Evolutionary conservation across 805 yeast species (phyloP), one percentile per base, ranked within the genome.

Genomic region (Nakazawaea laoshanensis): DNA sequence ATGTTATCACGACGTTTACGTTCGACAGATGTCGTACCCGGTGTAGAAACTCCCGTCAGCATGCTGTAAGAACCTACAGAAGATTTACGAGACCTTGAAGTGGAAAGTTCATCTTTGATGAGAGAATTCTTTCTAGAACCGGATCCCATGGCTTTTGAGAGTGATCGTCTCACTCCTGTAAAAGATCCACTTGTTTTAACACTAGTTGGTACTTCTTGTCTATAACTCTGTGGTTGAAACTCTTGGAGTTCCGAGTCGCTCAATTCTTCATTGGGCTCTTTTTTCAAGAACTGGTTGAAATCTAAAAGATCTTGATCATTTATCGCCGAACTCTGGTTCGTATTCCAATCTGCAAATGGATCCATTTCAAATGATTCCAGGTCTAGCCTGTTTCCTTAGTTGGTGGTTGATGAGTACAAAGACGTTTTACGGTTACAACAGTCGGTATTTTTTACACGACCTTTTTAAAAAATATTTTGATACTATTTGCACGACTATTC

Each of bases 1-100:
- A 74, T 69, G 43, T 69, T 71, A 41, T 72, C 80, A 33, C 74
- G 53, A 36, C 75, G 61, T 42, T 65, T 66, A 7, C 76, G 49
- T 36, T 66, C 71, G 6, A 59, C 48, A 3, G 55, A 44, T 23
- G 57, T 25, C 17, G 35, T 27, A n/a, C 19, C 39, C 32, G 19
- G n/a, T 10, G 17, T 16, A 15, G n/a, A 12, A 15, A 23, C 21
- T 17, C 15, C 33, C 30, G 10, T 5, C 16, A 17, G 7, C 16
- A 28, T 26, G 21, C 21, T 11, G 18, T 11, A 8, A 9, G 21
- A 15, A n/a, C 36, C 36, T 12, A 18, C 7, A 10, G 38, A 35
- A 13, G 38, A 35, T 22, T 35, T 35, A 13, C 38, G 21, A 9
- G 38, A 35, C 13, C 38, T 20, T 12, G 34, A n/a, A 5, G 35